A percentile compares a stretch with the other conserved stretches of the same genome.
phyloP scores from a whole-genome alignment of 208 protist species.

The Crithidia expoeki region DNA sequence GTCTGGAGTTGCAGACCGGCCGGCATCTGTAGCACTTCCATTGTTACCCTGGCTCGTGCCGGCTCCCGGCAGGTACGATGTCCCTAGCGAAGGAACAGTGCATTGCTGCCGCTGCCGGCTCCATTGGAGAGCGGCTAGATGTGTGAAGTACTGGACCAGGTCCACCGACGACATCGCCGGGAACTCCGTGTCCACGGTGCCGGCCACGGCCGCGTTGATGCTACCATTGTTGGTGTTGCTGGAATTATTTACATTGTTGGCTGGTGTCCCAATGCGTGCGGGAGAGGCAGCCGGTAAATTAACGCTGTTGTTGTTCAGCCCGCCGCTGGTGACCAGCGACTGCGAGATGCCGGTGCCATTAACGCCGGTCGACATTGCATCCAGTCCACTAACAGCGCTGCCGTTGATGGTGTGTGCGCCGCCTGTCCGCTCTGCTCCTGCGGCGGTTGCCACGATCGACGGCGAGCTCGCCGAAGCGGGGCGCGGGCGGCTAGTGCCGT shows the following conservation, averaged over 20 bases:
- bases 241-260: neutral
- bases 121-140: slow-evolving; percentile 20
- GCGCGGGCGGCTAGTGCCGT: slow-evolving; percentile 2
- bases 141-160: slow-evolving; percentile 31
- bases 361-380: neutral
- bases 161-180: slow-evolving; percentile 24
- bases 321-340: slow-evolving; percentile 2
- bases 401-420: neutral
- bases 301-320: neutral
- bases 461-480: slow-evolving; percentile 7
- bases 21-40: neutral
- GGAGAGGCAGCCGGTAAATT: neutral
- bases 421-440: neutral
- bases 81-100: neutral
- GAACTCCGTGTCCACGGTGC: slow-evolving; percentile 18
- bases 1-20: neutral
- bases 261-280: neutral
- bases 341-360: slow-evolving; percentile 4
- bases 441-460: neutral
- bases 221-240: neutral
- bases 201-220: slow-evolving; percentile 7
- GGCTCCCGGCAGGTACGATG: neutral
- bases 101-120: slow-evolving; percentile 13
- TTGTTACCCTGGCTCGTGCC: neutral
- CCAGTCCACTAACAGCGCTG: neutral